A percentile compares a stretch with the other conserved stretches of the same genome.
phyloP scores from a whole-genome alignment of 2,329 filamentous ascomycete genomes.

The Verticillium longisporum region DNA sequence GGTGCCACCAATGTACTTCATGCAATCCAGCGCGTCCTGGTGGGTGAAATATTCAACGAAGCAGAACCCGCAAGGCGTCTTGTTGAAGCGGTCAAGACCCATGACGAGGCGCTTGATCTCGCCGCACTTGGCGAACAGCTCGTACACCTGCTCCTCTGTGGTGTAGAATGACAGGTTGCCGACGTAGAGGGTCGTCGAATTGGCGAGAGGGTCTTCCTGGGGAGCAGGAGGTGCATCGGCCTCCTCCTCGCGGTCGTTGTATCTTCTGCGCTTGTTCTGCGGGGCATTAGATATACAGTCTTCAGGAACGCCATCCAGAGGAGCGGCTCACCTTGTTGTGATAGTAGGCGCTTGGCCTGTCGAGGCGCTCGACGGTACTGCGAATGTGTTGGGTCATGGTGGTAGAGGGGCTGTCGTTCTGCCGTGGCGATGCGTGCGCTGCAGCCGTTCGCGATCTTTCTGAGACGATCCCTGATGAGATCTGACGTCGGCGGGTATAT shows the following conservation, averaged over 20 bases:
- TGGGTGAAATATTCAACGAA: constrained; percentile 99
- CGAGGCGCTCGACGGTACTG: constrained; percentile 83
- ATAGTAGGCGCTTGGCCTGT: constrained; percentile 93
- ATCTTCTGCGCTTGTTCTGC: constrained; percentile 64
- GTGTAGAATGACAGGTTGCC: constrained; percentile 99
- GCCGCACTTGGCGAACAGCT: constrained; percentile 91
- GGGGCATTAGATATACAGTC: background rate
- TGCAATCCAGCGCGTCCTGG: constrained; percentile 91
- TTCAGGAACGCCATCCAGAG: background rate
- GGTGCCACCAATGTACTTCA: constrained; percentile 97
- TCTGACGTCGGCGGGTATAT: too few relatives aligned
- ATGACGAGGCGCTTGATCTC: constrained; percentile 98
- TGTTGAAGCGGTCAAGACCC: constrained; percentile 94
- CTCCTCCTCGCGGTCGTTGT: constrained; percentile 51
- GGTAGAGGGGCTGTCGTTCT: constrained; percentile 3
- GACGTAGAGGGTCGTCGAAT: constrained; percentile 93
- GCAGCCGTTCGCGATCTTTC: background rate
- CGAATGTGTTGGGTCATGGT: constrained; percentile 41
- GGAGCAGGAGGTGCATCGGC: constrained; percentile 22
- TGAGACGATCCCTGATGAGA: too few relatives aligned
- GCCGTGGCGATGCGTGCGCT: background rate
- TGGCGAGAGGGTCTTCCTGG: constrained; percentile 63
- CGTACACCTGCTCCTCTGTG: constrained; percentile 97
- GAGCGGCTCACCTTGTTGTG: constrained; percentile 60
- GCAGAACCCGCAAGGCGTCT: constrained; percentile 98